These are phyloP conservation scores for Bryopsis sp. DNA, from an alignment of 139 green algal genomes.

Conservation along the genomic window DNA sequence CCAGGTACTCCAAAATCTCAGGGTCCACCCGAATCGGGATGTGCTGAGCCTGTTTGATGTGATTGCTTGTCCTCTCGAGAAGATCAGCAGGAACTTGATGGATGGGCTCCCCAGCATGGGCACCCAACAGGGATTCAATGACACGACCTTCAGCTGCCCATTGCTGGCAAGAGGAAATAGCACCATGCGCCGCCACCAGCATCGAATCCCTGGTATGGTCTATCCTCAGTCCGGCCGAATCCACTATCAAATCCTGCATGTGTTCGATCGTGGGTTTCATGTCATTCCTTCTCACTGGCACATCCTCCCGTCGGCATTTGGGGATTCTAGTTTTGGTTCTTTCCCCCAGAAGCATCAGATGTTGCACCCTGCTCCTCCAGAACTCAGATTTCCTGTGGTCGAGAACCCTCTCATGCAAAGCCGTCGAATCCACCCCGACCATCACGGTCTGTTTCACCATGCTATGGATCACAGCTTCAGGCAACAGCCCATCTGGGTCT, in stretches of 20 bases:
- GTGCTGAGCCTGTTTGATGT: neutral
- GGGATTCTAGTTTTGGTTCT: neutral
- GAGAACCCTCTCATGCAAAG: neutral
- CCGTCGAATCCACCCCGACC: neutral
- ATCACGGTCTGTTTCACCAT: conserved; percentile 4
- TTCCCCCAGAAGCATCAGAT: neutral
- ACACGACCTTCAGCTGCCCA: neutral
- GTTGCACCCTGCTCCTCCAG: neutral
- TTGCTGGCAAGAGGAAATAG: neutral
- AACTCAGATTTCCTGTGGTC: neutral
- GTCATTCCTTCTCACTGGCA: neutral
- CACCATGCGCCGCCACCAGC: neutral
- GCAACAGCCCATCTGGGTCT: neutral
- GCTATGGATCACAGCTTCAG: neutral
- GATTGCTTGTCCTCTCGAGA: neutral
- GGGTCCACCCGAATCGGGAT: neutral
- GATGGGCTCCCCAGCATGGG: neutral
- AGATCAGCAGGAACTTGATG: neutral
- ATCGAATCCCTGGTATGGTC: neutral
- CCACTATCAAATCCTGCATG: neutral
- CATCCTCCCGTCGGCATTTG: neutral
- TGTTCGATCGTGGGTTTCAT: neutral
- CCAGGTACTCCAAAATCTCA: conserved; percentile 4
- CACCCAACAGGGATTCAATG: neutral
- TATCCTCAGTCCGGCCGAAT: neutral